Evolutionary conservation across 192 early-diverging fungal genomes (phyloP).

Genomic region (Backusella liffmaniae): DNA sequence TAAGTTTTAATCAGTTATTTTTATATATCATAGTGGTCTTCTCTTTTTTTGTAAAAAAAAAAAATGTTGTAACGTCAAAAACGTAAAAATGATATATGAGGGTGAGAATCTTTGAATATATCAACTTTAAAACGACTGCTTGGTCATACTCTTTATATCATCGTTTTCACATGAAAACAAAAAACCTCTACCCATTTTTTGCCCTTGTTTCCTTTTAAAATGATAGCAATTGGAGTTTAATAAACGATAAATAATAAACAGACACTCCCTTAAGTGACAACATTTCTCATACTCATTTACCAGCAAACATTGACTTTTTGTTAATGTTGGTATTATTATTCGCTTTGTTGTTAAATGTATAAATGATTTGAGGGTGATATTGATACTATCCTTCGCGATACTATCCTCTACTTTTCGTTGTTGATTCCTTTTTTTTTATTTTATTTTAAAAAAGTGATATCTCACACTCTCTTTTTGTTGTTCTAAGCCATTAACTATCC

Average conservation of each 20-base stretch:
- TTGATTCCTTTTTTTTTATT: background rate
- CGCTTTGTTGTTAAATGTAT: too few relatives aligned
- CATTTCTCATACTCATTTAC: background rate
- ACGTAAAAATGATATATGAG: background rate
- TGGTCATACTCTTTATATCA: too few relatives aligned
- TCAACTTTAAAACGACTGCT: background rate
- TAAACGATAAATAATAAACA: background rate
- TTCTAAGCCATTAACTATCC: too few relatives aligned
- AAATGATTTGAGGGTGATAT: too few relatives aligned
- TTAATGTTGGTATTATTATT: too few relatives aligned
- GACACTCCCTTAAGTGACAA: background rate
- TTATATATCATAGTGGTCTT: background rate
- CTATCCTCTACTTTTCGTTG: too few relatives aligned
- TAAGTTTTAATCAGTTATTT: background rate
- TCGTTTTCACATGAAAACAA: background rate
- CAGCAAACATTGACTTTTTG: background rate
- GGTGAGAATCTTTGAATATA: background rate
- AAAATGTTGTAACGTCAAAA: background rate
- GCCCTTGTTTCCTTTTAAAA: background rate
- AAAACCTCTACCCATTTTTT: background rate
- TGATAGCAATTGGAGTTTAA: background rate
- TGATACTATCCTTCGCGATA: too few relatives aligned
- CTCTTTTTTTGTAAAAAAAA: background rate
- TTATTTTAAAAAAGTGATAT: too few relatives aligned
- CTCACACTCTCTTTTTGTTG: too few relatives aligned